Evolutionary conservation across 2,329 filamentous ascomycete species (phyloP).

Genomic region (Xylaria sp.): DNA sequence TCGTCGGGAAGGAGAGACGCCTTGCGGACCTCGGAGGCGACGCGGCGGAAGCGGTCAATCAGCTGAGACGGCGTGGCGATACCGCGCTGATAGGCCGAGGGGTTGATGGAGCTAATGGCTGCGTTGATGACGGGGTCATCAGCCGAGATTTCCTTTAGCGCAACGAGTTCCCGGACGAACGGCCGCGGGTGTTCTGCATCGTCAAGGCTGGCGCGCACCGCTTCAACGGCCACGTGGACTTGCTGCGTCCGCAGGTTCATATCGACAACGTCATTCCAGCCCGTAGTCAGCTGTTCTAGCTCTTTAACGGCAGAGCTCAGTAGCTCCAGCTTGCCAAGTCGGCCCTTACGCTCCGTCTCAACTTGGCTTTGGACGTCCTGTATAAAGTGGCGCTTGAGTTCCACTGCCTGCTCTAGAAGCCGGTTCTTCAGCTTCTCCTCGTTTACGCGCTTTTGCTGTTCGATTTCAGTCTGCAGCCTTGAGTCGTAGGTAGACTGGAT

Average conservation of each 20-base stretch:
- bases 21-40: slow-evolving; percentile 92
- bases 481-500: slow-evolving; percentile 81
- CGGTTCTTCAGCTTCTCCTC: slow-evolving; percentile 86
- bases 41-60: slow-evolving; percentile 94
- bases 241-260: slow-evolving; percentile 93
- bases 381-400: slow-evolving; percentile 86
- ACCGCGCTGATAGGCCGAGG: slow-evolving; percentile 89
- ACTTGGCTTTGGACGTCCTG: slow-evolving; percentile 81
- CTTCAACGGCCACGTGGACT: slow-evolving; percentile 94
- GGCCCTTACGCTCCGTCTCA: slow-evolving; percentile 86
- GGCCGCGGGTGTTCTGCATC: slow-evolving; percentile 79
- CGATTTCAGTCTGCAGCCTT: slow-evolving; percentile 80
- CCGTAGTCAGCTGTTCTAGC: slow-evolving; percentile 85
- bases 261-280: slow-evolving; percentile 93
- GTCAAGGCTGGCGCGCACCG: slow-evolving; percentile 85
- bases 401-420: slow-evolving; percentile 89
- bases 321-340: slow-evolving; percentile 85
- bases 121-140: slow-evolving; percentile 89
- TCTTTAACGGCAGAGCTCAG: slow-evolving; percentile 81
- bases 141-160: slow-evolving; percentile 88
- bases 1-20: slow-evolving; percentile 91
- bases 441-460: slow-evolving; percentile 80
- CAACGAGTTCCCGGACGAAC: slow-evolving; percentile 92
- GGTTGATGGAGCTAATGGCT: slow-evolving; percentile 96
- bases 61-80: slow-evolving; percentile 85